A percentile compares a stretch with the other conserved stretches of the same genome.
phyloP scores from a whole-genome alignment of 2,329 filamentous ascomycete species.

The Sporothrix pseudoabietina region DNA sequence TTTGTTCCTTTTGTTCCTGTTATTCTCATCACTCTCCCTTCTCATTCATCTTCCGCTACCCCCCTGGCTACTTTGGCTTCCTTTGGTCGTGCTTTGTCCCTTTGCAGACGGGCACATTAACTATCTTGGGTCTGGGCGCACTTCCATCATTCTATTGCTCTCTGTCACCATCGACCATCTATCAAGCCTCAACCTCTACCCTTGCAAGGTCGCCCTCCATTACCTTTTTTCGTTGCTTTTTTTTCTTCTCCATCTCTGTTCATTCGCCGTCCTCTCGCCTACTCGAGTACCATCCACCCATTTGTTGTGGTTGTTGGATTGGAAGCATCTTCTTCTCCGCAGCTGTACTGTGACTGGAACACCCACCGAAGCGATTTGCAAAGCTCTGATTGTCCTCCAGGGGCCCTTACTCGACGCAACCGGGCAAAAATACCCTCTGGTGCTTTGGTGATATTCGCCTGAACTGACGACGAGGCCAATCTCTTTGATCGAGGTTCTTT shows the following conservation, averaged over 20 bases:
- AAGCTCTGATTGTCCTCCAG: neutral
- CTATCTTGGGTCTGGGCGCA: slow-evolving; percentile 26
- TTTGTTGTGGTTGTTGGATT: neutral
- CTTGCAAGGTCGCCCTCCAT: slow-evolving; percentile 17
- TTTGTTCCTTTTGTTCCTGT: neutral
- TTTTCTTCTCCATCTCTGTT: neutral
- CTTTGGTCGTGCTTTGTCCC: neutral
- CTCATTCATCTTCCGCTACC: neutral
- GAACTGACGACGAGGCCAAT: slow-evolving; percentile 7
- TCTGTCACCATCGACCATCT: slow-evolving; percentile 33
- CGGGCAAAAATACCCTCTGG: neutral
- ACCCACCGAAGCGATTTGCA: slow-evolving; percentile 8
- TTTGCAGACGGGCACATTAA: slow-evolving; percentile 19
- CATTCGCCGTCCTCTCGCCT: slow-evolving; percentile 11
- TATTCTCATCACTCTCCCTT: neutral
- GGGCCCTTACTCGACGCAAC: neutral
- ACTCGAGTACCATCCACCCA: neutral
- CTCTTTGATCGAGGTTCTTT: neutral
- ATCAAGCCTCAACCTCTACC: slow-evolving; percentile 25
- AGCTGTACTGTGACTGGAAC: slow-evolving; percentile 6
- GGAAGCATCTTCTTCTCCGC: neutral
- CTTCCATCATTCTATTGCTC: slow-evolving; percentile 34
- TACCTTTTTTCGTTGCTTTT: neutral
- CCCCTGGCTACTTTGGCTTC: slow-evolving; percentile 1
- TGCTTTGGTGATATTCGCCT: slow-evolving; percentile 20